These are phyloP conservation scores for Posidonia australis DNA, from an alignment of 106 monocot species.

Conservation along the genomic window DNA sequence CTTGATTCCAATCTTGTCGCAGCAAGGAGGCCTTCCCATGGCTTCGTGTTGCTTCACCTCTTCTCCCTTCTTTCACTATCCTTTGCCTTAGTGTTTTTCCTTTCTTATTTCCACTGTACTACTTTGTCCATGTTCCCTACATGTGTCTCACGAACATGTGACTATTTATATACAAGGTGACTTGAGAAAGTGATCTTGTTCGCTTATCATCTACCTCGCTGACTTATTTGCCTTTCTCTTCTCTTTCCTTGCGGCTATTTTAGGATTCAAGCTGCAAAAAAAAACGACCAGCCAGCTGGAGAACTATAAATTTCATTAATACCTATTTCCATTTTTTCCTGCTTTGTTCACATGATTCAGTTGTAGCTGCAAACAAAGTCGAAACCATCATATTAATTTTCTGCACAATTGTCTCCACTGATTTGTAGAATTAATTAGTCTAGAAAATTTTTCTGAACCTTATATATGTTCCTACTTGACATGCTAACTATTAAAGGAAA, in stretches of 20 bases:
- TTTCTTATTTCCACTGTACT: constrained; percentile 1
- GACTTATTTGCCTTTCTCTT: constrained; percentile 23
- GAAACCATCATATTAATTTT: too few relatives aligned
- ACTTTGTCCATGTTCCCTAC: constrained; percentile 8
- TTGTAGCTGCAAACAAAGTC: too few relatives aligned
- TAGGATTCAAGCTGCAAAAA: background rate
- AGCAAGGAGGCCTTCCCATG: constrained; percentile 67
- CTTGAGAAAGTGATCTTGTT: constrained; percentile 11
- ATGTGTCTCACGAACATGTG: constrained; percentile 32
- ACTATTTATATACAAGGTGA: constrained; percentile 35
- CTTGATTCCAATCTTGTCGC: constrained; percentile 55
- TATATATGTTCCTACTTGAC: too few relatives aligned
- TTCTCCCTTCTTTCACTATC: background rate
- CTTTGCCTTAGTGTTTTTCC: background rate
- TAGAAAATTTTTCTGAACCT: background rate
- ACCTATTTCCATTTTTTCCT: too few relatives aligned
- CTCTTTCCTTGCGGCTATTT: constrained; percentile 10
- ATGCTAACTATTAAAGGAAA: too few relatives aligned
- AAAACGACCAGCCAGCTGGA: constrained; percentile 7
- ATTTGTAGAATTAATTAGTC: too few relatives aligned
- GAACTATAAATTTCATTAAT: too few relatives aligned
- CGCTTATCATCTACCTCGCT: constrained; percentile 49
- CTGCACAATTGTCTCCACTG: too few relatives aligned
- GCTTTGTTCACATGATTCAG: too few relatives aligned
- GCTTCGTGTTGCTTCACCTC: background rate